These are phyloP conservation scores for Escovopsis sp. DNA, from an alignment of 2,329 filamentous ascomycete genomes.

Conservation along the genomic window DNA sequence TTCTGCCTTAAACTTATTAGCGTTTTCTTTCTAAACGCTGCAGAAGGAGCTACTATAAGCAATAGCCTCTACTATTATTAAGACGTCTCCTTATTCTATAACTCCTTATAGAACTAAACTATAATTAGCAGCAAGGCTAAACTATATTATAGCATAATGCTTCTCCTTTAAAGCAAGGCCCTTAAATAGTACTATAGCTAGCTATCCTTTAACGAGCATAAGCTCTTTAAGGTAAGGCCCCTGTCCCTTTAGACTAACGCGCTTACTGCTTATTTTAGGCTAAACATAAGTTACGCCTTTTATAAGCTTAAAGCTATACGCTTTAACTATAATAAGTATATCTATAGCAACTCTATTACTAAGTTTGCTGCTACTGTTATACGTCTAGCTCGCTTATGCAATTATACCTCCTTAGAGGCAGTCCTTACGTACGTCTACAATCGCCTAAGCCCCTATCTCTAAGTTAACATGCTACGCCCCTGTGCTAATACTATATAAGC, in stretches of 20 bases:
- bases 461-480: neutral
- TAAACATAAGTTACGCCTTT: too few relatives aligned
- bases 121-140: neutral
- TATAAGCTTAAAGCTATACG: too few relatives aligned
- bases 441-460: neutral
- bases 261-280: too few relatives aligned
- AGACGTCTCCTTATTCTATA: neutral
- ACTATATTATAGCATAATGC: constrained; percentile 2
- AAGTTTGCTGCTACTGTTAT: too few relatives aligned
- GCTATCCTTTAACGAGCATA: neutral
- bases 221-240: neutral
- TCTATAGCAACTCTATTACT: too few relatives aligned
- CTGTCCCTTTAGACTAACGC: neutral
- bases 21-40: neutral
- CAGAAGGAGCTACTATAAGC: neutral
- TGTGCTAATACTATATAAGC: neutral
- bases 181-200: constrained; percentile 1
- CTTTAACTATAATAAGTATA: too few relatives aligned
- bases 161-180: neutral
- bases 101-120: neutral
- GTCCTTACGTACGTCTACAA: too few relatives aligned
- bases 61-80: neutral
- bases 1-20: constrained; percentile 1
- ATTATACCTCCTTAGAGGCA: too few relatives aligned
- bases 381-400: too few relatives aligned